A percentile compares a stretch with the other conserved stretches of the same genome.
These are phyloP conservation scores for Leccinum disarticulatum DNA, from an alignment of 768 basidiomycete genomes.

Conservation along the genomic window DNA sequence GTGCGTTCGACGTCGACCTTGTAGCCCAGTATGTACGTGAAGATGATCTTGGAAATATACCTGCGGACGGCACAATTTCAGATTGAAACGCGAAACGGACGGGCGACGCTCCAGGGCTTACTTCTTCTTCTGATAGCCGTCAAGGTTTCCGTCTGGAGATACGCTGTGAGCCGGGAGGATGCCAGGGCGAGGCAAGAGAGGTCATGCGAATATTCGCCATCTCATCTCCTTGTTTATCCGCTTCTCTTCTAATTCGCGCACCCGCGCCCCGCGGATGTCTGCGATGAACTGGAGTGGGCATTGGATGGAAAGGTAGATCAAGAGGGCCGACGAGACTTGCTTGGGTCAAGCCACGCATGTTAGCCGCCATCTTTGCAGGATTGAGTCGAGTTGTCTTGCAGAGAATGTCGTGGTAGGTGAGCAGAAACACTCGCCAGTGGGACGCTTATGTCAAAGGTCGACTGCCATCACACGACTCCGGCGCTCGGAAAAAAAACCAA, in stretches of 20 bases:
- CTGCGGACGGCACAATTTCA: slow-evolving; percentile 37
- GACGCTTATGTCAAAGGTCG: slow-evolving; percentile 6
- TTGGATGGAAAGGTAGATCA: slow-evolving; percentile 8
- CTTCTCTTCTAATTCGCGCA: slow-evolving; percentile 97
- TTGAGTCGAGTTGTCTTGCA: not conserved
- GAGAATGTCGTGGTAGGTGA: not conserved
- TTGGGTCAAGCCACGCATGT: slow-evolving; percentile 92
- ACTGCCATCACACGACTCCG: not conserved
- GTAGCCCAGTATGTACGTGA: slow-evolving; percentile 98
- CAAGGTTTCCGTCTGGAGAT: slow-evolving; percentile 72
- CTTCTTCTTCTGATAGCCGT: slow-evolving; percentile 94
- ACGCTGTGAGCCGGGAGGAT: slow-evolving; percentile 4
- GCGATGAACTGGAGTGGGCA: slow-evolving; percentile 82
- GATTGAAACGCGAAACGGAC: slow-evolving; percentile 12
- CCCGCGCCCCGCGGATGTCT: slow-evolving; percentile 94
- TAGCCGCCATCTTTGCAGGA: slow-evolving; percentile 67
- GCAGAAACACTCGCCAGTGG: not conserved
- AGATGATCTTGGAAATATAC: slow-evolving; percentile 98
- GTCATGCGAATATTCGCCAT: slow-evolving; percentile 81
- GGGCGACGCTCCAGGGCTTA: slow-evolving; percentile 35
- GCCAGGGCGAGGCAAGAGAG: slow-evolving; percentile 7
- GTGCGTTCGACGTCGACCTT: slow-evolving; percentile 99
- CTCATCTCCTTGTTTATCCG: slow-evolving; percentile 98
- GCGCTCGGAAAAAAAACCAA: not conserved
- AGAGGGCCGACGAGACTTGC: slow-evolving; percentile 40